These are phyloP conservation scores for Keithomyces neogunnii DNA, from an alignment of 2,329 filamentous ascomycete species.

Conservation along the genomic window DNA sequence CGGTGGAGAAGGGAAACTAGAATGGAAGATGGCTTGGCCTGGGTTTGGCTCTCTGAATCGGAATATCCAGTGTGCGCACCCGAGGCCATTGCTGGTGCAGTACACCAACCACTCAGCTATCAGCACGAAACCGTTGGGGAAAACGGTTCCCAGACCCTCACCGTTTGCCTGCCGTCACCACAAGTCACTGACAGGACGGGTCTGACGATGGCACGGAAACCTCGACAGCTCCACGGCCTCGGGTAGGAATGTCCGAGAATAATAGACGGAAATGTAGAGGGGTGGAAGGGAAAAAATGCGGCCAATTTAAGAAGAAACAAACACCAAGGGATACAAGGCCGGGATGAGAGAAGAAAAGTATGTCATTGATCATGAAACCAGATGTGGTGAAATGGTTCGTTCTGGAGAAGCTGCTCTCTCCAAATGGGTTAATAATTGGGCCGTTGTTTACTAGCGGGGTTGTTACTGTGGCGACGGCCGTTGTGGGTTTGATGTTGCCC, in stretches of 20 bases:
- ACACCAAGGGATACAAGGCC: background rate
- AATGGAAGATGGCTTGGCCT: constrained; percentile 11
- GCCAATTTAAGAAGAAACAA: background rate
- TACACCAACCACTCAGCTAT: background rate
- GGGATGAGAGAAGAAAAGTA: background rate
- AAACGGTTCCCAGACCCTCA: background rate
- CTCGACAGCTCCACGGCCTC: background rate
- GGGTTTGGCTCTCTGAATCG: constrained; percentile 7
- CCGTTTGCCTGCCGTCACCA: background rate
- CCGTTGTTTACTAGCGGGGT: constrained; percentile 16
- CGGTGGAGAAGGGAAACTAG: constrained; percentile 42
- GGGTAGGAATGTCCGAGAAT: background rate
- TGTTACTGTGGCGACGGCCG: constrained; percentile 16
- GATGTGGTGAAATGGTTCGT: background rate
- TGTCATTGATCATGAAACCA: constrained; percentile 4
- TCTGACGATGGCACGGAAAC: background rate
- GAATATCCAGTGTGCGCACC: constrained; percentile 4
- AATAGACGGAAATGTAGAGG: background rate
- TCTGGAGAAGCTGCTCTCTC: background rate
- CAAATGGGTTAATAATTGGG: background rate
- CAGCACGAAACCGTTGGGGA: background rate
- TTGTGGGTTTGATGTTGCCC: constrained; percentile 13
- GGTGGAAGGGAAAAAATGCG: background rate
- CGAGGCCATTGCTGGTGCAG: constrained; percentile 12
- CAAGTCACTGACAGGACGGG: background rate